Base-by-base conservation (phyloP, 2,329 filamentous ascomycete genomes). In the Colletotrichum cordylinicola region DNA sequence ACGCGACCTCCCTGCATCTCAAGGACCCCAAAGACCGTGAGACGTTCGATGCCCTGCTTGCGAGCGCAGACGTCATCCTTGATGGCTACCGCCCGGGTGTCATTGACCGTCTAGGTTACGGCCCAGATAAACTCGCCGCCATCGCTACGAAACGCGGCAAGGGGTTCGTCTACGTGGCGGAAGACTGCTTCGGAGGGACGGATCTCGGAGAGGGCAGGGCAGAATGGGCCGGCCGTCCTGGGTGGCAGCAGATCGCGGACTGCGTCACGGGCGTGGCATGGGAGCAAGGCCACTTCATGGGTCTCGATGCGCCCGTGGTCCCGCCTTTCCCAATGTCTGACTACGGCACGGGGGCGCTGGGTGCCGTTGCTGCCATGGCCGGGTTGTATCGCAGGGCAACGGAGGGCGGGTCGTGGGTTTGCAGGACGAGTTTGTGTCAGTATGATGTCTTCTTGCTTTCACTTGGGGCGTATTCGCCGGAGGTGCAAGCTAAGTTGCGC, bases 161-260 rank as follows among this genome's bases (percentile, higher is more conserved):
- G 78, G 91, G 91, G 21, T 89, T 92, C 48, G 86, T 93, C 15
- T 92, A 92, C 79, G 89, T 93, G 8, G 87, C 88, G 33, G 91
- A 93, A 80, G 90, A 93, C 80, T 93, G 91, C 79, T 93, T 93
- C 77, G 92, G 92, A 4, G 90, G 90, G 39, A 85, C 88, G 35
- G 90, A 89, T 29, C 70, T 79, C 31, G 77, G 70, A 52, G 80
- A 78, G 8, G 80, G 80, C 18, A 64, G 70, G 13, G 78, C 78
- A 2, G 90, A 91, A 73, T 93, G 91, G 91, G 87, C 89, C 1
- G 84, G 83, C 33, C 86, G 91, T 15, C 88, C 91, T 13, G 91
- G 91, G 16, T 93, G 91, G 91, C 91, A 92, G 79, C 90, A 92
- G 79, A 92, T 92, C 69, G 91, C 91, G 37, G 91, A 93, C 81